Conservation (phyloP, 164 flowering plant species). For the Macadamia integrifolia region DNA sequence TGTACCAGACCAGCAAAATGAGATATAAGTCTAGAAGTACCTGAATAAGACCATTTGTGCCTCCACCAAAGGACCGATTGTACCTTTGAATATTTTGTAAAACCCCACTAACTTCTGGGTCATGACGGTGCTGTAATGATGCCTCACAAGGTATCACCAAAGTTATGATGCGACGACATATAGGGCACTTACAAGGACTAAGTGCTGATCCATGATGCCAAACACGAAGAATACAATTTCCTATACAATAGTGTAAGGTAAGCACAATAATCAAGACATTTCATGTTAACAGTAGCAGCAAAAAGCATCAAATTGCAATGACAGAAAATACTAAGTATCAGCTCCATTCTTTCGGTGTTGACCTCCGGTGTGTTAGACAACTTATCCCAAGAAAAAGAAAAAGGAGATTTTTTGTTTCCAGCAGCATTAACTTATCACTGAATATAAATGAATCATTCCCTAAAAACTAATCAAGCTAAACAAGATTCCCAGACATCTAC, state of each 20-base stretch:
- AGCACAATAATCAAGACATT: too few species aligned
- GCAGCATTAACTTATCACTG: too few species aligned
- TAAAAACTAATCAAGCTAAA: too few species aligned
- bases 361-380: too few species aligned
- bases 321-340: too few species aligned
- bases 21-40: constrained; percentile 20
- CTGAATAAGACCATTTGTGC: constrained; percentile 48
- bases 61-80: constrained; percentile 66
- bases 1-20: background rate
- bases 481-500: too few species aligned
- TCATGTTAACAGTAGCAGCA: too few species aligned
- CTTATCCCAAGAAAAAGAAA: too few species aligned
- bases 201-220: constrained; percentile 75
- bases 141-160: constrained; percentile 68
- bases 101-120: constrained; percentile 41
- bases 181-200: constrained; percentile 82
- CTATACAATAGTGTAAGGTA: constrained; percentile 22
- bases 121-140: constrained; percentile 29
- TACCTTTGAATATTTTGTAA: constrained; percentile 48
- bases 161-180: constrained; percentile 76
- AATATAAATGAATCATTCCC: too few species aligned
- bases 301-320: too few species aligned
- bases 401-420: too few species aligned
- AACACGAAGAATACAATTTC: constrained; percentile 69
- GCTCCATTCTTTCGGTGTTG: too few species aligned